Conservation (phyloP, 805 yeast genomes). For the Cyberlindnera subsufficiens region DNA sequence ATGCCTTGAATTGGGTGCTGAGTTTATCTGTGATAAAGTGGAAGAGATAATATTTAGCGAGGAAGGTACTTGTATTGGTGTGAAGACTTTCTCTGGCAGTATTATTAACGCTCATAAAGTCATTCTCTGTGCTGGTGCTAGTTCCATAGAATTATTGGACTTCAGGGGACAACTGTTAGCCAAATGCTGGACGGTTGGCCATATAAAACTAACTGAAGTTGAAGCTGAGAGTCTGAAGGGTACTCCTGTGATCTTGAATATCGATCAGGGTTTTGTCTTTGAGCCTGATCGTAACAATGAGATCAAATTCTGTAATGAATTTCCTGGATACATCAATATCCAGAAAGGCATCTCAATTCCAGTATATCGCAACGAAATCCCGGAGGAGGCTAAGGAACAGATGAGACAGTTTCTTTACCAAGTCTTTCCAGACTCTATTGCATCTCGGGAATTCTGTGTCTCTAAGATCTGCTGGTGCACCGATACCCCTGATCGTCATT, state of each 20-base stretch:
- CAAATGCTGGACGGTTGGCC: slow-evolving; percentile 37
- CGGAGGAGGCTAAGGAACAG: slow-evolving; percentile 27
- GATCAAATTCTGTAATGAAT: slow-evolving; percentile 34
- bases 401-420: slow-evolving; percentile 29
- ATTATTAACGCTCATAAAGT: slow-evolving; percentile 22
- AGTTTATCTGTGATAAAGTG: slow-evolving; percentile 15
- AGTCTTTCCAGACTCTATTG: slow-evolving; percentile 25
- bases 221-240: slow-evolving; percentile 27
- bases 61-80: slow-evolving; percentile 24
- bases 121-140: slow-evolving; percentile 36
- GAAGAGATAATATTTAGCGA: slow-evolving; percentile 13
- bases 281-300: slow-evolving; percentile 33
- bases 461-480: slow-evolving; percentile 33
- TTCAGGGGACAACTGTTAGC: slow-evolving; percentile 32
- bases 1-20: slow-evolving; percentile 27
- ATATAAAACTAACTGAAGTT: slow-evolving; percentile 28
- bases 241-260: slow-evolving; percentile 31
- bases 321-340: slow-evolving; percentile 31
- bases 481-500: slow-evolving; percentile 29
- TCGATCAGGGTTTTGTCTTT: slow-evolving; percentile 36
- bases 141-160: slow-evolving; percentile 29
- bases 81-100: slow-evolving; percentile 24
- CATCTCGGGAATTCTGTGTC: slow-evolving; percentile 25
- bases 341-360: slow-evolving; percentile 25
- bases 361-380: slow-evolving; percentile 24